Base-by-base conservation (phyloP, 306 rosid species). In the Lotus japonicus region DNA sequence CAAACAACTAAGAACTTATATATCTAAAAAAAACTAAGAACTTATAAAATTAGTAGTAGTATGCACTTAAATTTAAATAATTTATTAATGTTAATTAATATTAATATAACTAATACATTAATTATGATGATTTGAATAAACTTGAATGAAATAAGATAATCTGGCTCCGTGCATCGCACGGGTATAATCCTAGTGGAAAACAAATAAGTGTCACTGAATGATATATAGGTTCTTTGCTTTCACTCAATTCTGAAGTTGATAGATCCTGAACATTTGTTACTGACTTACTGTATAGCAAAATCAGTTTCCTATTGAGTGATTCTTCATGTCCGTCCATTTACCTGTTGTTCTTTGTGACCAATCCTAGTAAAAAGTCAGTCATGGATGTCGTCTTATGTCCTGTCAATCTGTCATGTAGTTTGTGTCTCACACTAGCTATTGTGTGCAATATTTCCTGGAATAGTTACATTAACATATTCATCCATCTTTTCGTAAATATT, bases 391-490 rank as follows among this genome's bases (percentile, higher is more conserved):
- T 58, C 63, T 36, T 19, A 55, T 44, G 59, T 49, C 38, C 5
- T 38, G 72, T 70, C 81, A 70, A 45, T 33, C 6, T 48, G 62
- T 46, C 73, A 38, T 48, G 46, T 64, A 77, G 57, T 73, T 66
- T 78, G 73, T 58, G 70, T 57, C 39, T 63, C 69, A 68, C 80
- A 68, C 28, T 4, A 49, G n/a, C n/a, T 16, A 16, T 35, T 14
- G 9, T 2, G 46, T 36, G 48, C 50, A 59, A 38, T 36, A 54
- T 63, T 38, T 31, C 48, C 26, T 3, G 26, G 26, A 21, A 21
- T 21, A 21, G 26, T n/a, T n/a, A n/a, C n/a, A n/a, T n/a, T n/a
- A n/a, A 21, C 26, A 21, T 21, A 21, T 21, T n/a, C n/a, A n/a
- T n/a, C n/a, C n/a, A n/a, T n/a, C n/a, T n/a, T n/a, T n/a, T n/a